These are phyloP conservation scores for Pythium biforme DNA, from an alignment of 352 stramenopile species.

Conservation along the genomic window DNA sequence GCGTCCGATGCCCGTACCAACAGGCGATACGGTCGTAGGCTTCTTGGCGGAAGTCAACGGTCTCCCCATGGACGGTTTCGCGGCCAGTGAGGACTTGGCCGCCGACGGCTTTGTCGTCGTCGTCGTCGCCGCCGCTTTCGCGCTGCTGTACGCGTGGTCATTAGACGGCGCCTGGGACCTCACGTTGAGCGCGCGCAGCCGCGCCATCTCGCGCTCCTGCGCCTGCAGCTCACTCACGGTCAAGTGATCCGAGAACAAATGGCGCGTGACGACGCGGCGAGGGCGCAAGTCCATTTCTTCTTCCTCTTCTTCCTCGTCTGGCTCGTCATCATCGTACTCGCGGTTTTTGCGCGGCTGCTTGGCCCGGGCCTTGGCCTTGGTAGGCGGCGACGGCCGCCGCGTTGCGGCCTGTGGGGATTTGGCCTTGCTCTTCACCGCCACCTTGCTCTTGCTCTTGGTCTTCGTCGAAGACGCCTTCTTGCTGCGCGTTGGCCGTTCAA, in stretches of 20 bases:
- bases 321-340: conserved; percentile 9
- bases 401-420: background rate
- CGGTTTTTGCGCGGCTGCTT: conserved; percentile 5
- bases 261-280: background rate
- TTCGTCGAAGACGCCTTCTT: background rate
- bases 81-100: background rate
- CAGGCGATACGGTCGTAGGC: too few relatives aligned
- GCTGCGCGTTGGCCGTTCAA: conserved; percentile 2
- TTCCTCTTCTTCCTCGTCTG: conserved; percentile 7
- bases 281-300: conserved; percentile 13
- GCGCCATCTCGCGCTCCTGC: conserved; percentile 39
- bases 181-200: conserved; percentile 16
- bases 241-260: conserved; percentile 32
- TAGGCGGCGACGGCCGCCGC: background rate
- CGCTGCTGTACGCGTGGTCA: background rate
- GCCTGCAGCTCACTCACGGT: conserved; percentile 65
- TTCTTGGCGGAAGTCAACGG: conserved; percentile 1
- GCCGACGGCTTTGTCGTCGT: background rate
- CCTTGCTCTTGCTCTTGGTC: conserved; percentile 6
- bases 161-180: background rate
- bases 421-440: background rate
- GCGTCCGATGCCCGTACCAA: background rate
- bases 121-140: background rate
- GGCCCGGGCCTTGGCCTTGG: conserved; percentile 7
- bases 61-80: conserved; percentile 1